These are phyloP conservation scores for Luvunga scandens DNA, from an alignment of 345 rosid genomes.

Conservation along the genomic window DNA sequence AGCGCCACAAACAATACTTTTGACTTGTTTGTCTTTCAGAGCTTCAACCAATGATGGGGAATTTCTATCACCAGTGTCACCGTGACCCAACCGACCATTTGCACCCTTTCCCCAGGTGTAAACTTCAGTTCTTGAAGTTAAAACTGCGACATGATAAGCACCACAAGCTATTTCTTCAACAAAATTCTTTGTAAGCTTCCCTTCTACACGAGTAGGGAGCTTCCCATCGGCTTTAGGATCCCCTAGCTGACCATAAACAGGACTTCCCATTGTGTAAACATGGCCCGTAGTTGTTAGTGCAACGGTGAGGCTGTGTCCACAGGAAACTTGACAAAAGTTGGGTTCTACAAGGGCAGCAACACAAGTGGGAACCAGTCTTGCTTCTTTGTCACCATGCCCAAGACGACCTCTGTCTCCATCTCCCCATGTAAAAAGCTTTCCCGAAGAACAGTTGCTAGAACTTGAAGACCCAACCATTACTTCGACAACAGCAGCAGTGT, in stretches of 20 bases:
- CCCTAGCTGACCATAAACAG: constrained; percentile 77
- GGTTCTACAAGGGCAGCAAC: constrained; percentile 78
- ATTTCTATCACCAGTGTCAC: constrained; percentile 63
- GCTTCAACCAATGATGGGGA: constrained; percentile 61
- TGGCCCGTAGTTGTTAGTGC: constrained; percentile 67
- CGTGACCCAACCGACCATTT: constrained; percentile 75
- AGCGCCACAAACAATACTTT: constrained; percentile 68
- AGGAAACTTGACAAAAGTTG: constrained; percentile 69
- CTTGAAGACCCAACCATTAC: constrained; percentile 72
- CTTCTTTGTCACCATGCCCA: constrained; percentile 77
- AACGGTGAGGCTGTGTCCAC: constrained; percentile 73
- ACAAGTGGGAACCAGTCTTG: constrained; percentile 72
- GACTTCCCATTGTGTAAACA: constrained; percentile 77
- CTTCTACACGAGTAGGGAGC: constrained; percentile 60
- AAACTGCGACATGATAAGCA: constrained; percentile 69
- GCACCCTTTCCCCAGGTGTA: constrained; percentile 88
- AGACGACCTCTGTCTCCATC: constrained; percentile 82
- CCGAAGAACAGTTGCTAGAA: constrained; percentile 76
- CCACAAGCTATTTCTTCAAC: constrained; percentile 83
- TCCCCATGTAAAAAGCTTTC: constrained; percentile 82
- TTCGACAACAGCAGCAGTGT: constrained; percentile 82
- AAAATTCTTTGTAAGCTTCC: constrained; percentile 56
- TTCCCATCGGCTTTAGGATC: constrained; percentile 67
- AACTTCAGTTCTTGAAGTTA: constrained; percentile 78
- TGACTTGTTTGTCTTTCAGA: constrained; percentile 69